Base-by-base conservation (phyloP, 768 basidiomycete species). In the Suillus placidus region DNA sequence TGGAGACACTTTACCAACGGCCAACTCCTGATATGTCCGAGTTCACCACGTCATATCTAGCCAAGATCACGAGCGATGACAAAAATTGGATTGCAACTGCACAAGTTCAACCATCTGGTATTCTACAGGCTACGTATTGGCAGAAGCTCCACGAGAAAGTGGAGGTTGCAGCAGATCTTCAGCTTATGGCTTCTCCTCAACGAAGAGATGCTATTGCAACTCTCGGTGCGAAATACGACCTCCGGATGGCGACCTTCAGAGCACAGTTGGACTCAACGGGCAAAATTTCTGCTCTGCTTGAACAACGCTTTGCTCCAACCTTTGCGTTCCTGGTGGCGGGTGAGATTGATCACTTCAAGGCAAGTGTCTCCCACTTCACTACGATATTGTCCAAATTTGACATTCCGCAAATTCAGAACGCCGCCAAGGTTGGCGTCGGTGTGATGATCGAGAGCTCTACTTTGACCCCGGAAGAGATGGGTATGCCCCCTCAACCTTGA, bases 291-390 rank as follows among this genome's bases (percentile, higher is more conserved):
- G 95, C 96, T 67, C 78, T 96, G 72, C 87, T 99, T 26, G 97
- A 99, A 79, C 97, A 99, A 79, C 87, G 95, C 62, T 95, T 99
- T 77, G 93, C 94, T 14, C 97, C 97, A 5, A 88, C 93, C 10
- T 98, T 99, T 74, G 88, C 94, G 16, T 97, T 99, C 85, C 78
- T 96, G 71, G 88, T 99, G 55, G 87, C 94, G 20, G 97, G 97
- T 12, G 97, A 99, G 84, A 95, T 99, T 70, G 97, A 99, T 78
- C 97, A 99, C 85, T 91, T 94, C 84, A 99, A 96, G 89, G 95
- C 94, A 71, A 68, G 80, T 65, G 30, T 64, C 8, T 69, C 54
- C 6, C 4, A 49, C 6, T 61, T 64, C 58, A 18, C 61, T 20
- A 10, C 66, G 38, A 18, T 40, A 14, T 40, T 16, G 14, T 32